Percentiles rank a stretch among this genome's conserved stretches.
Conservation (phyloP, 306 rosid genomes). For the Luffa aegyptiaca region DNA sequence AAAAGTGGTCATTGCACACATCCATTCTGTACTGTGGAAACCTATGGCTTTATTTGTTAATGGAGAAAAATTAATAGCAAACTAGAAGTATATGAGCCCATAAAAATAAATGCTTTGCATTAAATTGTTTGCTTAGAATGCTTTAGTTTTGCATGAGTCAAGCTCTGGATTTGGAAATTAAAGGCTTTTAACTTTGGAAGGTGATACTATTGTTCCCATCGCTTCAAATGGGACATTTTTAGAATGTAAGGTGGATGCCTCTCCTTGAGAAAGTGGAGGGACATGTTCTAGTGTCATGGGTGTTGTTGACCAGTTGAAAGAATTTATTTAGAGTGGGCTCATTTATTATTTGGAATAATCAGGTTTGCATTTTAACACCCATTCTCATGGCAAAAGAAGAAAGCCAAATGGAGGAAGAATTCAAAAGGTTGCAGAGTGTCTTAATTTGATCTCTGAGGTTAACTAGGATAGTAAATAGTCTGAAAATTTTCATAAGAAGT, state of each 20-base stretch:
- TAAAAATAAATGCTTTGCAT: background rate
- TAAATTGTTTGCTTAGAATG: background rate
- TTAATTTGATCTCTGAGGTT: background rate
- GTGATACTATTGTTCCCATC: background rate
- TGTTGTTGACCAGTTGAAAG: background rate
- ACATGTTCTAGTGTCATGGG: background rate
- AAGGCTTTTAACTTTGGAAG: background rate
- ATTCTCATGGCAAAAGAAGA: background rate
- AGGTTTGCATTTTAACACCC: background rate
- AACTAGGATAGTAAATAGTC: background rate
- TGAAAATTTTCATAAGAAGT: background rate
- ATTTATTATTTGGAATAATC: background rate
- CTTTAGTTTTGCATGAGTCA: background rate
- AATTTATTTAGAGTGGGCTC: background rate
- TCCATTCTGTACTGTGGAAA: background rate
- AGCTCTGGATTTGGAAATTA: background rate
- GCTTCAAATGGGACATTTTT: background rate
- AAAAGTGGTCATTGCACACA: background rate
- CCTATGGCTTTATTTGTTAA: background rate
- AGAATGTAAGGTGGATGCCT: background rate
- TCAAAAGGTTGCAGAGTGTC: background rate
- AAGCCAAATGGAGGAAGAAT: background rate
- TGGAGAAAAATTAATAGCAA: background rate
- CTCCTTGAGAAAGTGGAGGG: background rate
- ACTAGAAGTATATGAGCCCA: background rate